These are phyloP conservation scores for Neurospora sp. DNA, from an alignment of 495 filamentous ascomycete genomes.

Conservation along the genomic window DNA sequence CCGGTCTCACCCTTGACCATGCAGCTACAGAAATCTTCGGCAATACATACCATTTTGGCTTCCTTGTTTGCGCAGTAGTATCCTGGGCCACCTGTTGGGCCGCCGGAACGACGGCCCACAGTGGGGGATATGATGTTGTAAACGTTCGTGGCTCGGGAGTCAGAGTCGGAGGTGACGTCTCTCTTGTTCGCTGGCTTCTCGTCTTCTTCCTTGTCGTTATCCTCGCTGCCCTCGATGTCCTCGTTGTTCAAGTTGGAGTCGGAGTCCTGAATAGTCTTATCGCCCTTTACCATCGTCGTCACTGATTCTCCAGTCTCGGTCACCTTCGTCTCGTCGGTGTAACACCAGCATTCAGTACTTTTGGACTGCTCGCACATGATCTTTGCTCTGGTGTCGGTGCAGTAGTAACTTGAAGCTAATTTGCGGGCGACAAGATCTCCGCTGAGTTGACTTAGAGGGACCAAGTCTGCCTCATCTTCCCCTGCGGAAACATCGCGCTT, in stretches of 20 bases:
- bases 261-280: background rate
- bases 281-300: background rate
- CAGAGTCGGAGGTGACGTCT: background rate
- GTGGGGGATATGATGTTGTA: too few species aligned
- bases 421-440: background rate
- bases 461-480: background rate
- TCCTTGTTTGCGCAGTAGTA: too few species aligned
- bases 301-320: background rate
- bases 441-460: background rate
- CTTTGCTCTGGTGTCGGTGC: background rate
- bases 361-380: background rate
- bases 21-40: too few species aligned
- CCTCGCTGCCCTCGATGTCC: background rate
- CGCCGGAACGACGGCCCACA: too few species aligned
- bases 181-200: background rate
- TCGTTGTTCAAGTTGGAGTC: background rate
- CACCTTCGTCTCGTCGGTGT: background rate
- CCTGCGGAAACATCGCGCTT: background rate
- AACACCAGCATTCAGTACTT: background rate
- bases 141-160: too few species aligned
- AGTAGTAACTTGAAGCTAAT: background rate
- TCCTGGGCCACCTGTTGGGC: too few species aligned
- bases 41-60: too few species aligned
- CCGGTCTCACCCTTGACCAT: too few species aligned
- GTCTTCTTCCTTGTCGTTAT: background rate